A percentile compares a stretch with the other conserved stretches of the same genome.
phyloP scores from a whole-genome alignment of 2,329 filamentous ascomycete species.

The Phialophora macrospora region DNA sequence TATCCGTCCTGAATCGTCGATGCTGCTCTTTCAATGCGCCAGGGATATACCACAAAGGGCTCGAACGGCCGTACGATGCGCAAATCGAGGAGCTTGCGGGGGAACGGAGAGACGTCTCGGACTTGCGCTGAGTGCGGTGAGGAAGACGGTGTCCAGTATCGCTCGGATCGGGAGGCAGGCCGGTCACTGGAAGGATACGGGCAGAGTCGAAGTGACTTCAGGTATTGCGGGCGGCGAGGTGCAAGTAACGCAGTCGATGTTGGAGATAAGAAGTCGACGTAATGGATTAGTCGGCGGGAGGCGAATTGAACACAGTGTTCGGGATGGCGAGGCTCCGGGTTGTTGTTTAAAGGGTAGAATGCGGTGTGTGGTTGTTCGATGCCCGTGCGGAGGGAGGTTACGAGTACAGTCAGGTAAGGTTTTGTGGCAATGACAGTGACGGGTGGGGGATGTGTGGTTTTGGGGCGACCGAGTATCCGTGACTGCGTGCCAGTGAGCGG shows the following conservation, averaged over 20 bases:
- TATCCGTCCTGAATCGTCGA: conserved; percentile 17
- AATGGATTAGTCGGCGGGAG: conserved; percentile 8
- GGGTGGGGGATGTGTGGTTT: conserved; percentile 8
- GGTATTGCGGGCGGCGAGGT: conserved; percentile 5
- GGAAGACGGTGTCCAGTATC: neutral
- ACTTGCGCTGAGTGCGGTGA: conserved; percentile 1
- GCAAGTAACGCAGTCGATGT: conserved; percentile 1
- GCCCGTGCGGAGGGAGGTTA: conserved; percentile 9
- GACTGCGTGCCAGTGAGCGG: conserved; percentile 9
- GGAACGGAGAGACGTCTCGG: neutral
- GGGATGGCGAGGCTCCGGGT: conserved; percentile 19
- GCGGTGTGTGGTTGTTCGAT: conserved; percentile 14
- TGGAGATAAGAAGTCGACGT: conserved; percentile 14
- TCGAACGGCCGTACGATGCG: neutral
- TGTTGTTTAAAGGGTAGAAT: conserved; percentile 16
- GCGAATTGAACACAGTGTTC: conserved; percentile 19
- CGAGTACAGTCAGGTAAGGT: conserved; percentile 18
- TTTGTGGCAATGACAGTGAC: conserved; percentile 20
- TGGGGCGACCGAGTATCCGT: conserved; percentile 12
- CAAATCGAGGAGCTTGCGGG: conserved; percentile 5
- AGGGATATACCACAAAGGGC: neutral
- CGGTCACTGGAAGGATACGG: neutral
- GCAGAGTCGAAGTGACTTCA: neutral
- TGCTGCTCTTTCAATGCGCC: conserved; percentile 20
- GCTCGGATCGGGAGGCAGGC: conserved; percentile 1